Evolutionary conservation across 768 basidiomycete species (phyloP).

Genomic region (Leccinum truebloodii): DNA sequence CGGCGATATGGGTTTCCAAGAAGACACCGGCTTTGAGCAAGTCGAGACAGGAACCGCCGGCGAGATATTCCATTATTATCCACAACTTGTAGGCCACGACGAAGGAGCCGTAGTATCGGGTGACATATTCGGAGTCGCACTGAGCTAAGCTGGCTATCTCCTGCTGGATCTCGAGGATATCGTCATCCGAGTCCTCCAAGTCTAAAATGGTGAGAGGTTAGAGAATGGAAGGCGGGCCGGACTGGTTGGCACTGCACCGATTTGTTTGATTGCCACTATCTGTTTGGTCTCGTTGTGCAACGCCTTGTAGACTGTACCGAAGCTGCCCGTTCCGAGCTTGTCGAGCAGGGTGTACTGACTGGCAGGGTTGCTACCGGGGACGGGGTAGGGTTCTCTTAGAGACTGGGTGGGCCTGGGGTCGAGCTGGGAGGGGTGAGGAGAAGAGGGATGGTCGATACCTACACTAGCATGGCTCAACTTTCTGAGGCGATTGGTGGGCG

Average conservation of each 20-base stretch:
- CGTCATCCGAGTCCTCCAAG: conserved; percentile 97
- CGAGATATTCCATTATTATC: conserved; percentile 99
- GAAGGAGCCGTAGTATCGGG: conserved; percentile 95
- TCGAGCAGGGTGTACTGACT: conserved; percentile 91
- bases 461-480: conserved; percentile 37
- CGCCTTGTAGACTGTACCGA: conserved; percentile 97
- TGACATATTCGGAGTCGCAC: conserved; percentile 96
- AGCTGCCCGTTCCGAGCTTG: conserved; percentile 96
- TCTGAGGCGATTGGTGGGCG: conserved; percentile 39
- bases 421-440: conserved; percentile 45
- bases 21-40: conserved; percentile 90
- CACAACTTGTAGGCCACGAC: conserved; percentile 96
- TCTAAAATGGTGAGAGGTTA: conserved; percentile 47
- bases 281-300: conserved; percentile 93
- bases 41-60: conserved; percentile 97
- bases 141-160: conserved; percentile 96
- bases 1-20: conserved; percentile 91
- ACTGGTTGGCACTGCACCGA: conserved; percentile 58
- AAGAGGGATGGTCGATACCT: conserved; percentile 35
- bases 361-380: conserved; percentile 78
- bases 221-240: conserved; percentile 2
- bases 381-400: conserved; percentile 60
- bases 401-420: conserved; percentile 43
- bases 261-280: conserved; percentile 97
- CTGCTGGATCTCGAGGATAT: conserved; percentile 97